phyloP scores from a whole-genome alignment of 1,284 basidiomycete species.

The Naganishia sp. region DNA sequence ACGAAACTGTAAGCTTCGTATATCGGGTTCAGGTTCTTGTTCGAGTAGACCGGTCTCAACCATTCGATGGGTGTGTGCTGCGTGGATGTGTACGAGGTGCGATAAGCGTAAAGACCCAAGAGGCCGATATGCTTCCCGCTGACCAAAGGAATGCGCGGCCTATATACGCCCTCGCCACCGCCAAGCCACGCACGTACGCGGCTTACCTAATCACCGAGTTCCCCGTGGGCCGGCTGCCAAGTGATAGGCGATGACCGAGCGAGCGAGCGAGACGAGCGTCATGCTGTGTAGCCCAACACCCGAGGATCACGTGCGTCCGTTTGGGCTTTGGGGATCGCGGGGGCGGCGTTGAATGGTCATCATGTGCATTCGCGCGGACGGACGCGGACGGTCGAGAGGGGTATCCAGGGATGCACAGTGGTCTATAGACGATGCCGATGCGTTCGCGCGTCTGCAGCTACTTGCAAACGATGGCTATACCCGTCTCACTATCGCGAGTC shows the following conservation, averaged over 20 bases:
- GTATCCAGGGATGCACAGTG: too few species aligned
- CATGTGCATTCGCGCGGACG: too few species aligned
- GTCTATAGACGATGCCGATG: too few species aligned
- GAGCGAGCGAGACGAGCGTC: neutral
- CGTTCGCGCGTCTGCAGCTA: too few species aligned
- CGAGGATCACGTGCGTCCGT: too few species aligned
- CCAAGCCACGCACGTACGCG: slow-evolving; percentile 7
- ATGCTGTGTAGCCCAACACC: neutral
- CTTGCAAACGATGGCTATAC: too few species aligned
- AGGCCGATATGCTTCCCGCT: neutral
- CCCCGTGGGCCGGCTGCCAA: neutral
- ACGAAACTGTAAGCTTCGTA: slow-evolving; percentile 27
- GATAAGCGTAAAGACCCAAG: neutral
- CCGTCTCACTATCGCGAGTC: too few species aligned
- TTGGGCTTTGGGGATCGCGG: too few species aligned
- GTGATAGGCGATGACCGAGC: neutral
- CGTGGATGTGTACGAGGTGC: neutral
- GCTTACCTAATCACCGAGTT: neutral
- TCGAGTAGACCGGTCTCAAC: slow-evolving; percentile 27
- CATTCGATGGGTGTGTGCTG: slow-evolving; percentile 20
- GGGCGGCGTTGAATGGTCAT: too few species aligned
- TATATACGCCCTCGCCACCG: slow-evolving; percentile 3
- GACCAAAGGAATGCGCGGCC: neutral
- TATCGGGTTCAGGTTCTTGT: slow-evolving; percentile 34
- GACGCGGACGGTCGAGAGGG: too few species aligned